Percentiles rank a stretch among this genome's conserved stretches.
Conservation (phyloP, 495 filamentous ascomycete genomes). For the Penicillium cosmopolitanum region DNA sequence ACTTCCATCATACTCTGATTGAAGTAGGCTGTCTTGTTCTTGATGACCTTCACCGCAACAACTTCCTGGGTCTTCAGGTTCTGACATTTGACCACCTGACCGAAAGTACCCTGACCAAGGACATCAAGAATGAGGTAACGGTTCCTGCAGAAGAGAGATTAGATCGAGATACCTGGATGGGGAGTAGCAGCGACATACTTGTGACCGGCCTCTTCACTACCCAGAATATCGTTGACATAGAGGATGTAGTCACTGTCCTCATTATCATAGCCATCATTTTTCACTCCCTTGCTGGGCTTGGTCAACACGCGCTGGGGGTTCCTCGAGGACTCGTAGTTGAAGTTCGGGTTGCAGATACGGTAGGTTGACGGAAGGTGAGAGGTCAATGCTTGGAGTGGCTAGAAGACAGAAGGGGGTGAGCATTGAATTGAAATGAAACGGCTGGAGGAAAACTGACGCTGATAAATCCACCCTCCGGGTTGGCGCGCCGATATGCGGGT, state of each 20-base stretch:
- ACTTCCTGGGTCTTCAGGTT: slow-evolving; percentile 98
- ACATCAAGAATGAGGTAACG: slow-evolving; percentile 98
- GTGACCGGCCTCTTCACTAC: slow-evolving; percentile 95
- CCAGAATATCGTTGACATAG: slow-evolving; percentile 98
- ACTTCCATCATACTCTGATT: slow-evolving; percentile 99
- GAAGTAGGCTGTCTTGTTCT: slow-evolving; percentile 99
- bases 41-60: slow-evolving; percentile 98
- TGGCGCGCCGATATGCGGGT: slow-evolving; percentile 88
- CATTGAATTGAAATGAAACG: not conserved
- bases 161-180: not conserved
- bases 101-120: slow-evolving; percentile 96
- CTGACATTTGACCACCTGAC: slow-evolving; percentile 99
- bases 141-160: slow-evolving; percentile 61
- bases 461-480: slow-evolving; percentile 98
- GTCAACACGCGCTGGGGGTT: slow-evolving; percentile 96
- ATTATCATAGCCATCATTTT: slow-evolving; percentile 99
- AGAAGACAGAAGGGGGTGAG: slow-evolving; percentile 23
- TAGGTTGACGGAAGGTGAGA: slow-evolving; percentile 93
- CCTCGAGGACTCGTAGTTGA: slow-evolving; percentile 99
- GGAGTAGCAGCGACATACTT: slow-evolving; percentile 62
- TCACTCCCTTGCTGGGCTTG: slow-evolving; percentile 98
- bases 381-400: slow-evolving; percentile 97
- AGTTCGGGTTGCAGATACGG: slow-evolving; percentile 95
- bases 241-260: slow-evolving; percentile 99
- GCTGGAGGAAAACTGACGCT: slow-evolving; percentile 66